Evolutionary conservation across 176 grass and related monocot genomes (phyloP).

Genomic region (Neostapfia colusana): DNA sequence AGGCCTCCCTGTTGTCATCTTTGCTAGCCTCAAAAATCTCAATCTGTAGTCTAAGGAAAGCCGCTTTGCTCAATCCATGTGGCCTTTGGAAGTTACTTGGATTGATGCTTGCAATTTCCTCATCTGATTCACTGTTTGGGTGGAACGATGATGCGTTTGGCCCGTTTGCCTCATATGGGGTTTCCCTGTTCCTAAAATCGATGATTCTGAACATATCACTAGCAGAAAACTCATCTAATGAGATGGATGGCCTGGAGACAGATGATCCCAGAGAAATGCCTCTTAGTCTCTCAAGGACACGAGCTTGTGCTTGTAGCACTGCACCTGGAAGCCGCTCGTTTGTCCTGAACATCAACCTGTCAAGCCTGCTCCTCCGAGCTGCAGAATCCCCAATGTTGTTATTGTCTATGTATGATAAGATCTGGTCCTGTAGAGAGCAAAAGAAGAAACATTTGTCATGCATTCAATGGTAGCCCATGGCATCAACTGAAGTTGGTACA

Average conservation of each 20-base stretch:
- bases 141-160: conserved; percentile 40
- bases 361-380: conserved; percentile 48
- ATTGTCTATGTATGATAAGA: conserved; percentile 50
- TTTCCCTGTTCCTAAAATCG: conserved; percentile 45
- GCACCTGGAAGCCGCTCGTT: conserved; percentile 72
- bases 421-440: conserved; percentile 47
- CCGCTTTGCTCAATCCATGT: conserved; percentile 61
- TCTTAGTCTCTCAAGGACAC: conserved; percentile 82
- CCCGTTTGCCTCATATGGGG: conserved; percentile 24
- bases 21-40: conserved; percentile 65
- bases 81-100: conserved; percentile 48
- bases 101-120: conserved; percentile 29
- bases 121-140: conserved; percentile 43
- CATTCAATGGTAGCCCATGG: neutral
- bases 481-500: neutral
- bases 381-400: conserved; percentile 46
- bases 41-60: conserved; percentile 54
- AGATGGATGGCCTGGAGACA: conserved; percentile 55
- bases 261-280: conserved; percentile 66
- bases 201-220: conserved; percentile 58
- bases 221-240: conserved; percentile 57
- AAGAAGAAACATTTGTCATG: too few relatives aligned
- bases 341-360: conserved; percentile 68
- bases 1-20: conserved; percentile 46
- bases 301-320: conserved; percentile 71